These are phyloP conservation scores for Daldinia grandis DNA, from an alignment of 495 filamentous ascomycete species.

Conservation along the genomic window DNA sequence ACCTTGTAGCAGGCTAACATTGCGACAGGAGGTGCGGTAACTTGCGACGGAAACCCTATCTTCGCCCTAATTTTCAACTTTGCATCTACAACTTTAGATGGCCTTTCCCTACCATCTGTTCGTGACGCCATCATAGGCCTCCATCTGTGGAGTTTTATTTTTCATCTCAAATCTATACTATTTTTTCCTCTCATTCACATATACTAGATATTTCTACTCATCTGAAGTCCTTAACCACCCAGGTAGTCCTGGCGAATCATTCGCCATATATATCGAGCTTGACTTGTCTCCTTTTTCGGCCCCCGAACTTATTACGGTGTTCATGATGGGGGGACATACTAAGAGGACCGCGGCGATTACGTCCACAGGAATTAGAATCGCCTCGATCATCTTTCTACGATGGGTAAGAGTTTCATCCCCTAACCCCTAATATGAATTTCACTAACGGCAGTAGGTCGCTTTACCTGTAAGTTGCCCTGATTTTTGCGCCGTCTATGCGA, in stretches of 20 bases:
- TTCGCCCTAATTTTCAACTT: slow-evolving; percentile 4
- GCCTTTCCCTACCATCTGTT: slow-evolving; percentile 10
- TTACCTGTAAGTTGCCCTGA: slow-evolving; percentile 49
- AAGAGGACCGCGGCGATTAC: slow-evolving; percentile 30
- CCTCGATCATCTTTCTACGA: slow-evolving; percentile 72
- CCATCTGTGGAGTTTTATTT: slow-evolving; percentile 17
- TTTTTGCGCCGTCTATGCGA: background rate
- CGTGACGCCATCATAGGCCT: slow-evolving; percentile 37
- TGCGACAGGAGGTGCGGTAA: slow-evolving; percentile 5
- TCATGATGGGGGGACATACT: slow-evolving; percentile 28
- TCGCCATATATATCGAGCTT: slow-evolving; percentile 6
- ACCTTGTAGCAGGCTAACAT: background rate
- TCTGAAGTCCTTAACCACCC: background rate
- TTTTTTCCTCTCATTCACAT: slow-evolving; percentile 34
- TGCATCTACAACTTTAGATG: slow-evolving; percentile 28
- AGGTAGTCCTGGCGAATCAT: background rate
- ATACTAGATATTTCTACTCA: slow-evolving; percentile 4
- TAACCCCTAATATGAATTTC: background rate
- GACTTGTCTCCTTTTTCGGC: slow-evolving; percentile 5
- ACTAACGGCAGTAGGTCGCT: slow-evolving; percentile 34
- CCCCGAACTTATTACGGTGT: slow-evolving; percentile 1
- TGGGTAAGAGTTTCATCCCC: slow-evolving; percentile 68
- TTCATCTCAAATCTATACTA: slow-evolving; percentile 11
- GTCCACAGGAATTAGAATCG: slow-evolving; percentile 31
- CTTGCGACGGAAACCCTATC: slow-evolving; percentile 27